Conservation (phyloP, 2,329 filamentous ascomycete genomes). For the Diaporthe citriasiana region DNA sequence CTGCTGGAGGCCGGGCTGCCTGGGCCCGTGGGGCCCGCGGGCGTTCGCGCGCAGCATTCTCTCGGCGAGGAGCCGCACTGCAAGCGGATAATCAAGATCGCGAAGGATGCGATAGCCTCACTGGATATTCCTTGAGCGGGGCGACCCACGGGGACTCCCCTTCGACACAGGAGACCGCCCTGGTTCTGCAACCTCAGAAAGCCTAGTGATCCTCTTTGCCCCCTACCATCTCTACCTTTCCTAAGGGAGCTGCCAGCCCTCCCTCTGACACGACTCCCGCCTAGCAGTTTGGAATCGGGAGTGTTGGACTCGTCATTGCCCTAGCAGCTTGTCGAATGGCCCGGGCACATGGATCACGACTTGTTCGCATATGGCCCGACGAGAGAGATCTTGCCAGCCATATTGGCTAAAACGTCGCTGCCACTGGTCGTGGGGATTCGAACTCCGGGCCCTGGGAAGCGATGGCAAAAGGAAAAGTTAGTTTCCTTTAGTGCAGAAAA, state of each 20-base stretch:
- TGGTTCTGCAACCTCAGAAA: not conserved
- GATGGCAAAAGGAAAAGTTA: not conserved
- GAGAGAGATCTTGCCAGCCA: no score
- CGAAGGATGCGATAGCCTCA: constrained; percentile 66
- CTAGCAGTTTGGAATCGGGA: not conserved
- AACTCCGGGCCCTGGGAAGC: not conserved
- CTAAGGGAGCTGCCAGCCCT: not conserved
- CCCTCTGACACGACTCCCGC: not conserved
- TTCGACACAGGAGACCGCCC: not conserved
- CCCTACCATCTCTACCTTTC: not conserved
- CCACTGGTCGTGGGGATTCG: not conserved
- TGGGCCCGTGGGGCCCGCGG: constrained; percentile 32
- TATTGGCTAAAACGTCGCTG: not conserved
- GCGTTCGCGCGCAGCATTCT: constrained; percentile 23
- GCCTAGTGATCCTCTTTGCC: not conserved
- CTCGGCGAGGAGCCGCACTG: constrained; percentile 62
- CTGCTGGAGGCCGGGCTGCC: constrained; percentile 56
- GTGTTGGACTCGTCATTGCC: not conserved
- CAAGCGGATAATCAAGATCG: constrained; percentile 66
- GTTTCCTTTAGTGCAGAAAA: no score
- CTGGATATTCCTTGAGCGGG: constrained; percentile 66
- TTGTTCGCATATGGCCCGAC: not conserved
- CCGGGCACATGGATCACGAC: not conserved
- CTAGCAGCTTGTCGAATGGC: not conserved
- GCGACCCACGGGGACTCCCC: rapidly evolving